These are phyloP conservation scores for Rhizopogon vulgaris DNA, from an alignment of 768 basidiomycete genomes.

Conservation along the genomic window DNA sequence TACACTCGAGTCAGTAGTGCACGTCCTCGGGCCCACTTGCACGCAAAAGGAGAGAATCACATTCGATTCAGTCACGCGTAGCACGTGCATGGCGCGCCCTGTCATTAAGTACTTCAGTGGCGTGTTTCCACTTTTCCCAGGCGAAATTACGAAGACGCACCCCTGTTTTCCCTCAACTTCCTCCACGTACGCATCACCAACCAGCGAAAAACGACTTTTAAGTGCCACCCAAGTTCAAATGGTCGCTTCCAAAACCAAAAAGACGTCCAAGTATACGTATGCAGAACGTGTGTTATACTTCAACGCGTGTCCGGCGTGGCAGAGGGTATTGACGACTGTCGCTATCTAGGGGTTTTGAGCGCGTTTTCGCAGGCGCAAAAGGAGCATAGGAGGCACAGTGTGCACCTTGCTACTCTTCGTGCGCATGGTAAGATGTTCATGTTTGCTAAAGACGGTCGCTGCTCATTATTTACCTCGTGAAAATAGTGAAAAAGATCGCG, in stretches of 20 bases:
- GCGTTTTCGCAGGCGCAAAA: slow-evolving; percentile 39
- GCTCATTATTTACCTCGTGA: neutral
- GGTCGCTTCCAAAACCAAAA: slow-evolving; percentile 25
- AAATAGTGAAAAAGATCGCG: slow-evolving; percentile 41
- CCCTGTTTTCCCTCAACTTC: neutral
- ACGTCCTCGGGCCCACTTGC: too few species aligned
- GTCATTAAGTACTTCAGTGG: neutral
- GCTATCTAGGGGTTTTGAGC: slow-evolving; percentile 37
- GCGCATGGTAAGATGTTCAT: slow-evolving; percentile 34
- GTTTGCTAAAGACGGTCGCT: neutral
- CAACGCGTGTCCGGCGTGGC: neutral
- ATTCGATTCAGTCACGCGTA: slow-evolving; percentile 1
- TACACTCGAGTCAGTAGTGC: too few species aligned
- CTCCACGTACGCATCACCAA: neutral
- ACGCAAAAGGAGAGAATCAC: neutral
- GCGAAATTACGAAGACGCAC: neutral
- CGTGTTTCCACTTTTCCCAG: neutral
- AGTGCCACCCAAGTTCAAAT: slow-evolving; percentile 8
- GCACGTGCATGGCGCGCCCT: neutral
- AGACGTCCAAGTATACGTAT: slow-evolving; percentile 30
- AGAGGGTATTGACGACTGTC: slow-evolving; percentile 1
- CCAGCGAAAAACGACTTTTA: neutral
- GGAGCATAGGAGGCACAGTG: slow-evolving; percentile 37
- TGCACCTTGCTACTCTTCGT: slow-evolving; percentile 41
- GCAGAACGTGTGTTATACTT: slow-evolving; percentile 34